Base-by-base conservation (phyloP, 129 eudicot genomes). In the Logfia minima region DNA sequence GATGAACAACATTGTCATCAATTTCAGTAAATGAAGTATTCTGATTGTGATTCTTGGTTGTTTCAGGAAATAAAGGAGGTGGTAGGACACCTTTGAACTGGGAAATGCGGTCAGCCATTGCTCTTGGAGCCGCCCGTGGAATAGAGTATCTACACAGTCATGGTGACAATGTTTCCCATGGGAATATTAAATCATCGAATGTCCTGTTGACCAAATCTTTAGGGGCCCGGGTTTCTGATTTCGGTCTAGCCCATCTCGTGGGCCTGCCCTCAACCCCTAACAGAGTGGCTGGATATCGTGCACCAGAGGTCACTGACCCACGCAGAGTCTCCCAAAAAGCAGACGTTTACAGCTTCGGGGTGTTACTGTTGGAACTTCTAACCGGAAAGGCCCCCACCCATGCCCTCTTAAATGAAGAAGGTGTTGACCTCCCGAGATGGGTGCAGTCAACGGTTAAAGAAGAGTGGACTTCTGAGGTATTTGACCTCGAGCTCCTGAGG, bases 381-480 rank as follows among this genome's bases (percentile, higher is more conserved):
- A 93, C 98, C 1, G 98, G 98, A 13, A 93, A 93, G 43, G 89
- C 97, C 4, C 98, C 98, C 0, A 84, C 92, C 8, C 96, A 90
- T 28, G 83, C 98, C 13, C 87, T 88, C 68, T 23, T 89, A 48
- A 91, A 91, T 31, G 98, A 93, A 84, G 97, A 93, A 82, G 98
- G 98, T 10, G 96, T 93, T 11, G 98, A 93, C 80, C 86, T 93
- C 13, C 98, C 98, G 0, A 84, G 98, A 63, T 93, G 98, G 98
- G 98, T 93, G 2, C 97, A 93, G 76, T 93, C 98, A 0, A 85
- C 92, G 5, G 96, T 93, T 0, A 74, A 85, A 39, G 98, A 93
- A 39, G 98, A 91, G 78, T 90, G 97, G 98, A 88, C 91, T 29
- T 87, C 98, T 2, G 97, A 93, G 77, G 97, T 90, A 24, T 93